A percentile compares a stretch with the other conserved stretches of the same genome.
Conservation (phyloP, 1,139 yeast species). For the Sugiyamaella neomexicana region DNA sequence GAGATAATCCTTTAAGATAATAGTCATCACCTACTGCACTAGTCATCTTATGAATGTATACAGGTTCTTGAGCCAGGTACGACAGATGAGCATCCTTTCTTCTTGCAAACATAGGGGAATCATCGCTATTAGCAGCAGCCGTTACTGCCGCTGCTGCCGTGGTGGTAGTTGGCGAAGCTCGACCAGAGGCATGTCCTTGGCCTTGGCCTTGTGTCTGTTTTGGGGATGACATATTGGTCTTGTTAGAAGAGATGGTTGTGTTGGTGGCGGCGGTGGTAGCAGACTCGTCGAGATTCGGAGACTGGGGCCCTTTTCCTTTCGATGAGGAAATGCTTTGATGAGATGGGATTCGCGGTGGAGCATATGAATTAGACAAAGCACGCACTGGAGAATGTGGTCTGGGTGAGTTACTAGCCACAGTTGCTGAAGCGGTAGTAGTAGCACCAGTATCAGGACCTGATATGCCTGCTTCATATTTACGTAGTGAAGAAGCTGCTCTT, state of each 20-base stretch:
- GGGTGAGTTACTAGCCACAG: not conserved
- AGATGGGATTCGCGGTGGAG: slow-evolving; percentile 34
- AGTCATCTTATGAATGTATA: slow-evolving; percentile 63
- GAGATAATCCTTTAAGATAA: slow-evolving; percentile 33
- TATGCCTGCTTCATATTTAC: slow-evolving; percentile 8
- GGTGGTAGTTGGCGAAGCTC: not conserved
- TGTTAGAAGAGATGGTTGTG: not conserved
- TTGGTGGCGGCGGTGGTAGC: slow-evolving; percentile 3
- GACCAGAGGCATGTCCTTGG: not conserved
- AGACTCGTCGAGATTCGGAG: slow-evolving; percentile 8
- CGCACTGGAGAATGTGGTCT: slow-evolving; percentile 30
- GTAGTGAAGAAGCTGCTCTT: slow-evolving; percentile 1
- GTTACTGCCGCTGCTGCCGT: slow-evolving; percentile 14
- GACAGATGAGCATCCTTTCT: slow-evolving; percentile 34
- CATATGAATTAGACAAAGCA: slow-evolving; percentile 35
- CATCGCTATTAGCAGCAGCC: slow-evolving; percentile 7
- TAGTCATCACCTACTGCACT: slow-evolving; percentile 67
- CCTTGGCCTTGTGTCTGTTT: slow-evolving; percentile 13
- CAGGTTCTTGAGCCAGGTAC: slow-evolving; percentile 61
- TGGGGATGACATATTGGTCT: slow-evolving; percentile 10
- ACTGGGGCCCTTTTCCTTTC: slow-evolving; percentile 8
- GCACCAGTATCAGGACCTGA: not conserved
- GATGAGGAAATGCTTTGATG: slow-evolving; percentile 10
- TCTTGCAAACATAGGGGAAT: slow-evolving; percentile 14
- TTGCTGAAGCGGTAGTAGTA: not conserved